These are phyloP conservation scores for Liriodendron chinense DNA, from an alignment of 164 flowering plant species.

Conservation along the genomic window DNA sequence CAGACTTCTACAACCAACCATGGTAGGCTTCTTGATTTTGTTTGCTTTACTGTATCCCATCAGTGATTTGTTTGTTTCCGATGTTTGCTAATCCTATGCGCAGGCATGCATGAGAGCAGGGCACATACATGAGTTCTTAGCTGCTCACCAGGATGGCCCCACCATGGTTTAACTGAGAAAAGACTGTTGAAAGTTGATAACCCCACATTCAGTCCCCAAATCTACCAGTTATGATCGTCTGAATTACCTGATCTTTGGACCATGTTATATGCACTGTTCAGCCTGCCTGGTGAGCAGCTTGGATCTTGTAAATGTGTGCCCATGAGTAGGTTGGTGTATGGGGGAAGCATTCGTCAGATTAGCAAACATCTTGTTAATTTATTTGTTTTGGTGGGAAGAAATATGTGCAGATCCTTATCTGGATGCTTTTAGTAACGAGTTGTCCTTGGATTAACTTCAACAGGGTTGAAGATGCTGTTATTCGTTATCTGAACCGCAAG, in stretches of 20 bases:
- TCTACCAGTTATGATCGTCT: neutral
- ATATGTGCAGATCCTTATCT: neutral
- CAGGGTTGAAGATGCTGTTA: constrained; percentile 95
- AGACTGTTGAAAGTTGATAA: neutral
- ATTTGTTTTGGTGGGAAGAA: no score
- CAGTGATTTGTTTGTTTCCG: neutral
- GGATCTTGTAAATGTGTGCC: neutral
- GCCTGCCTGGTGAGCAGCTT: neutral
- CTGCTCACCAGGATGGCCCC: no score
- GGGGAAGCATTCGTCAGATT: no score
- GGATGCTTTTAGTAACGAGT: neutral
- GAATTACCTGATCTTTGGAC: neutral
- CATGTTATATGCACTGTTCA: neutral
- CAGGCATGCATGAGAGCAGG: neutral
- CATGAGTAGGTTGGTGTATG: no score
- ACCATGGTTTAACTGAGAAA: neutral
- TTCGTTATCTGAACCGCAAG: constrained; percentile 87
- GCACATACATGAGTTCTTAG: neutral
- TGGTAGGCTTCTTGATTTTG: constrained; percentile 44
- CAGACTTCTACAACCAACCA: constrained; percentile 77
- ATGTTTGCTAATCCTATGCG: neutral
- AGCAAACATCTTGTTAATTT: no score
- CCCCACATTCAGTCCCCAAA: neutral
- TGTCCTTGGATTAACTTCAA: neutral
- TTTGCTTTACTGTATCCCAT: neutral